Evolutionary conservation across 306 rosid species (phyloP), one percentile per base, ranked within the genome.

Genomic region (Boehmeria nivea): DNA sequence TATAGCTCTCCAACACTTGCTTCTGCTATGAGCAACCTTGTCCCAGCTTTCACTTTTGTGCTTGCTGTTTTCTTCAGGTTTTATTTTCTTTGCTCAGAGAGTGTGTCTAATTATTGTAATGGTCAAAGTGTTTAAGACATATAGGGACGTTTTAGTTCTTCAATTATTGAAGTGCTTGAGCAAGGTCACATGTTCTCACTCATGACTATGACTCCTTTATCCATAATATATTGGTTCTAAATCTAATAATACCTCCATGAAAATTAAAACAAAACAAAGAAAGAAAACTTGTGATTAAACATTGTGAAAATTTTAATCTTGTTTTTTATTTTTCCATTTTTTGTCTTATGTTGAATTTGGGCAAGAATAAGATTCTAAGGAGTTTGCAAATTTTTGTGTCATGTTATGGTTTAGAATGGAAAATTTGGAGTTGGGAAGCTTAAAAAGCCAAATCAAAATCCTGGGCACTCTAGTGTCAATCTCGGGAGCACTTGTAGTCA

Each of bases 1-100:
- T 79, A 59, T 50, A 79, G 84, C 58, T 79, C 84, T 27, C 84
- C 84, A 7, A 76, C 68, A 31, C 78, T 74, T 71, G 71, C 67
- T 6, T 59, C 78, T 48, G 84, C 84, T 17, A 22, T 79, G 57
- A 40, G 67, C 16, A 79, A 67, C 59, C 61, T 79, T 43, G 43
- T 71, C 23, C 84, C 84, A 8, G 79, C 67, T 55, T 59, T 74
- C 57, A 74, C 84, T 8, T 71, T 78, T 63, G 7, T 78, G 3
- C 77, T 78, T 58, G 77, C 81, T 36, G 58, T 74, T 36, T 3
- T 56, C 31, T 70, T 78, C 78, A 67, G 81, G 84, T 78, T 12
- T 39, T 19, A 4, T 47, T 23, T n/a, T 46, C 23, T 7, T 8
- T 46, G 1, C 26, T 46, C n/a, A 11, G 45, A 8, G 45, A 4